A percentile compares a stretch with the other conserved stretches of the same genome.
phyloP scores from a whole-genome alignment of 768 basidiomycete species.

The Rhodotorula paludigena region DNA sequence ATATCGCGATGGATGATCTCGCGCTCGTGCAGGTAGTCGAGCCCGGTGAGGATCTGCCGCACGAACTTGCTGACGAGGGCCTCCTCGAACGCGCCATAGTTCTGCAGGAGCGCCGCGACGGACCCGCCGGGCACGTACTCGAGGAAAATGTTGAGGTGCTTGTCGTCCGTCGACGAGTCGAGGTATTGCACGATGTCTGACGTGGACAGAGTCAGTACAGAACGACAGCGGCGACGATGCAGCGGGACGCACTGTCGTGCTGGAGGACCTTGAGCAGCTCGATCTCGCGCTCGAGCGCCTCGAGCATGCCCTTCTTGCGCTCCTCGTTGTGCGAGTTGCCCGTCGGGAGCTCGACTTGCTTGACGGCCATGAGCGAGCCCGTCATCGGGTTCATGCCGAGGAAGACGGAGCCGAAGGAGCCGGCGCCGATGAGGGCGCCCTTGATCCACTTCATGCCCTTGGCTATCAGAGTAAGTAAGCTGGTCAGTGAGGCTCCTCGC shows the following conservation, averaged over 20 bases:
- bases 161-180: slow-evolving; percentile 87
- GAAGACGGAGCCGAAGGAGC: slow-evolving; percentile 73
- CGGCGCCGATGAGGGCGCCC: slow-evolving; percentile 92
- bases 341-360: slow-evolving; percentile 87
- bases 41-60: slow-evolving; percentile 78
- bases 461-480: neutral
- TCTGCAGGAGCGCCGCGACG: slow-evolving; percentile 77
- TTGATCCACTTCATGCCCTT: slow-evolving; percentile 93
- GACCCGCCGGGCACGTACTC: slow-evolving; percentile 99
- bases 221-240: too few relatives aligned
- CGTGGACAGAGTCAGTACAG: slow-evolving; percentile 35
- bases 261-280: slow-evolving; percentile 93
- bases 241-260: slow-evolving; percentile 85
- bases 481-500: neutral
- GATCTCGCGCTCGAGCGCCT: slow-evolving; percentile 83
- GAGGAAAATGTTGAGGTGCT: slow-evolving; percentile 79
- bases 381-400: slow-evolving; percentile 92
- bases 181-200: slow-evolving; percentile 98
- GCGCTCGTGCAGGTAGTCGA: slow-evolving; percentile 87
- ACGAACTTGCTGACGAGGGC: slow-evolving; percentile 89
- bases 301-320: slow-evolving; percentile 62
- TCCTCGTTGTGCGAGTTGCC: slow-evolving; percentile 61
- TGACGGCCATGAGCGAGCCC: slow-evolving; percentile 98
- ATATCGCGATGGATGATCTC: slow-evolving; percentile 96
- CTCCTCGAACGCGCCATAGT: slow-evolving; percentile 81